Evolutionary conservation across 2,329 filamentous ascomycete genomes (phyloP).

Genomic region (Ascochyta viciae-villosae): DNA sequence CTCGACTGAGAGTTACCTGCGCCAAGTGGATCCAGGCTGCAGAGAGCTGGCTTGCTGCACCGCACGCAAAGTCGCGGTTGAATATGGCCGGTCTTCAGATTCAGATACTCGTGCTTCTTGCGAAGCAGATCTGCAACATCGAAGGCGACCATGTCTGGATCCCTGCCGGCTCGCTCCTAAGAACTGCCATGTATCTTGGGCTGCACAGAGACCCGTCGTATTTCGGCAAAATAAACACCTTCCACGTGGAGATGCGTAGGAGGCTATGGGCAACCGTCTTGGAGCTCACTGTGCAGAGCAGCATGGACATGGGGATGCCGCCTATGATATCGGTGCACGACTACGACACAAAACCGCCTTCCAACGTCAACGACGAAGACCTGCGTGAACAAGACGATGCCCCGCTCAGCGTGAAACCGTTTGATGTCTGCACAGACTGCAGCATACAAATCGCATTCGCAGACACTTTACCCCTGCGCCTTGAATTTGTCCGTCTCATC

Average conservation of each 20-base stretch:
- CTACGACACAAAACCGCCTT: constrained; percentile 48
- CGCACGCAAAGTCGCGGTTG: constrained; percentile 61
- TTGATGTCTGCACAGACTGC: constrained; percentile 42
- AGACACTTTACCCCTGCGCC: constrained; percentile 45
- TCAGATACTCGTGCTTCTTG: constrained; percentile 48
- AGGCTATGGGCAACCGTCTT: constrained; percentile 42
- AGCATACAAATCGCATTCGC: constrained; percentile 47
- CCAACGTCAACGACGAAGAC: constrained; percentile 52
- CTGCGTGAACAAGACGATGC: constrained; percentile 36
- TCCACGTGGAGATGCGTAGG: constrained; percentile 49
- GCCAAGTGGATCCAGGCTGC: constrained; percentile 65
- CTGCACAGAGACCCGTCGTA: constrained; percentile 50
- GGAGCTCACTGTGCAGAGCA: constrained; percentile 48
- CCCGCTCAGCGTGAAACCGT: constrained; percentile 31
- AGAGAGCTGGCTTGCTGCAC: constrained; percentile 61
- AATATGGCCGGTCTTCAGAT: constrained; percentile 60
- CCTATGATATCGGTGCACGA: constrained; percentile 48
- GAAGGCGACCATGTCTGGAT: constrained; percentile 50
- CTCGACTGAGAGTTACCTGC: constrained; percentile 46
- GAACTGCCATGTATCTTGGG: constrained; percentile 51
- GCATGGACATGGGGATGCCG: constrained; percentile 47
- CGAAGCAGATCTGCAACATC: constrained; percentile 45
- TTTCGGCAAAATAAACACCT: constrained; percentile 46
- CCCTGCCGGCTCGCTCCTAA: constrained; percentile 46
- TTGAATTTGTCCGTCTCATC: constrained; percentile 44